Evolutionary conservation across 2,329 filamentous ascomycete species (phyloP).

Genomic region (Alternaria ventricosa): DNA sequence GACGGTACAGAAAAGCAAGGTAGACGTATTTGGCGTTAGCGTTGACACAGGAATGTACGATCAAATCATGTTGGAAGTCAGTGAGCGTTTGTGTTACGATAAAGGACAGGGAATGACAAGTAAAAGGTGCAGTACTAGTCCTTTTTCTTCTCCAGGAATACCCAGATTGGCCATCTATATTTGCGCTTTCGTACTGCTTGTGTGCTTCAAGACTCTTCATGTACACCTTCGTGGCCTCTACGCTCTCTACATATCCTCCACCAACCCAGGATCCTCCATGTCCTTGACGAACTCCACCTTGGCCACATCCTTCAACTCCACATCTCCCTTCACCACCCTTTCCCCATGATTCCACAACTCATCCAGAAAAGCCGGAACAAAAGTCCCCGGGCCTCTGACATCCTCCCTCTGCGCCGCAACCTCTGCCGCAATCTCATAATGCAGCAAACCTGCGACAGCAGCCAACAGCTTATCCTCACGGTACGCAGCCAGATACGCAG

Average conservation of each 20-base stretch:
- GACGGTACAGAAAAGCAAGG: slow-evolving; percentile 53
- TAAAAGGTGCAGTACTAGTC: not conserved
- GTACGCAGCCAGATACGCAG: slow-evolving; percentile 69
- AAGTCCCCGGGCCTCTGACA: slow-evolving; percentile 82
- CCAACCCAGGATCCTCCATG: slow-evolving; percentile 5
- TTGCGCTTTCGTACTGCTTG: not conserved
- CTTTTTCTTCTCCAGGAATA: not conserved
- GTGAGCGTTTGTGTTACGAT: not conserved
- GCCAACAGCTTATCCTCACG: slow-evolving; percentile 63
- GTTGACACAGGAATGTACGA: not conserved
- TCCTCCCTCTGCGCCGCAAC: slow-evolving; percentile 62
- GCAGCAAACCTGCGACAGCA: slow-evolving; percentile 72
- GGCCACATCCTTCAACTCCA: slow-evolving; percentile 19
- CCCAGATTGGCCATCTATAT: not conserved
- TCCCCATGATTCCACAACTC: slow-evolving; percentile 57
- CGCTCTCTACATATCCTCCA: not conserved
- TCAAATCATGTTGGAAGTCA: not conserved
- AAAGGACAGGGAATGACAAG: not conserved
- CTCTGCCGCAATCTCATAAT: slow-evolving; percentile 82
- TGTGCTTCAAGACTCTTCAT: not conserved
- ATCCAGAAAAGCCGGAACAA: slow-evolving; percentile 85
- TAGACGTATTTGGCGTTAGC: slow-evolving; percentile 1
- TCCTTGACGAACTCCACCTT: slow-evolving; percentile 31
- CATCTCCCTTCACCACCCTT: slow-evolving; percentile 18
- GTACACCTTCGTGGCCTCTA: not conserved